Conservation (phyloP, 2,329 filamentous ascomycete genomes). For the Aspergillus brunneoviolaceus region DNA sequence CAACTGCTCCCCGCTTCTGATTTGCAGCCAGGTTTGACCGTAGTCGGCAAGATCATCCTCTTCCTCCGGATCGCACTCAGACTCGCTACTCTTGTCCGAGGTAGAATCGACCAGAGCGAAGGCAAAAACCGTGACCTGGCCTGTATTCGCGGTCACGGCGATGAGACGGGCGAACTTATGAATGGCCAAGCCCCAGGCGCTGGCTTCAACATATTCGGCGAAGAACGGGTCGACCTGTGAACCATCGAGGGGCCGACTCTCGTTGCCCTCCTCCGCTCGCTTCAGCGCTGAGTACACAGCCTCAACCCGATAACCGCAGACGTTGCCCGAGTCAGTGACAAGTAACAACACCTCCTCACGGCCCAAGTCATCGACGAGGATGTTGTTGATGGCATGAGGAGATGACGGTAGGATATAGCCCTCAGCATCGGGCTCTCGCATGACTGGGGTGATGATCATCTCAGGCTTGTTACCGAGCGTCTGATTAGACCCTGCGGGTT, state of each 20-base stretch:
- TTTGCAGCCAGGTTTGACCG: slow-evolving; percentile 36
- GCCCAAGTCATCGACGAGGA: slow-evolving; percentile 69
- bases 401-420: slow-evolving; percentile 55
- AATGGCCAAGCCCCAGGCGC: slow-evolving; percentile 86
- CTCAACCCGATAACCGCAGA: slow-evolving; percentile 67
- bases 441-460: slow-evolving; percentile 45
- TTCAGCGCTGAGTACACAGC: slow-evolving; percentile 49
- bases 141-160: slow-evolving; percentile 77
- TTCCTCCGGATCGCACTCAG: slow-evolving; percentile 16
- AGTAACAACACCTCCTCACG: slow-evolving; percentile 67
- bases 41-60: slow-evolving; percentile 19
- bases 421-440: slow-evolving; percentile 41
- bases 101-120: slow-evolving; percentile 53
- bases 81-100: slow-evolving; percentile 19
- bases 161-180: slow-evolving; percentile 80
- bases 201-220: slow-evolving; percentile 69
- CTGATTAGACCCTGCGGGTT: slow-evolving; percentile 43
- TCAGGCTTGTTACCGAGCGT: slow-evolving; percentile 37
- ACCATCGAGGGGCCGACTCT: slow-evolving; percentile 30
- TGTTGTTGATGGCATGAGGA: slow-evolving; percentile 67
- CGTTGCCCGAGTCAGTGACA: slow-evolving; percentile 73
- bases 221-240: slow-evolving; percentile 59
- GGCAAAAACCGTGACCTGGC: slow-evolving; percentile 58
- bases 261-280: slow-evolving; percentile 20
- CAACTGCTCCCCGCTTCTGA: slow-evolving; percentile 27